Conservation (phyloP, 495 filamentous ascomycete species). For the Parathielavia hyrcaniae region DNA sequence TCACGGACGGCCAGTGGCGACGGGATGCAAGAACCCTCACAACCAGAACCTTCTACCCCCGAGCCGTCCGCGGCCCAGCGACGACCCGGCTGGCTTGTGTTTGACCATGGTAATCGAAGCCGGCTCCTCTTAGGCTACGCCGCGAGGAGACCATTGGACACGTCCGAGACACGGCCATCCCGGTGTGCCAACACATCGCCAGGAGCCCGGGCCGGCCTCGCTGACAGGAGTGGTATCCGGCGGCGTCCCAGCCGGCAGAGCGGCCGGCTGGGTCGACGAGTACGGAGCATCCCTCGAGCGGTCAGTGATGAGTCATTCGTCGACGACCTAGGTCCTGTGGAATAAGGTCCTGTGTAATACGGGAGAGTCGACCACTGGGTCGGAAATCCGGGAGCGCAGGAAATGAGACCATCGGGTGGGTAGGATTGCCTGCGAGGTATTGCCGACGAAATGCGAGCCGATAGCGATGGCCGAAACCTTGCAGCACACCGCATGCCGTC, state of each 20-base stretch:
- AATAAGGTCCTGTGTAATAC: too few species aligned
- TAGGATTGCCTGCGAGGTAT: not conserved
- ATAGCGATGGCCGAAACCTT: not conserved
- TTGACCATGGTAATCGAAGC: conserved; percentile 5
- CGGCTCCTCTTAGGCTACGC: not conserved
- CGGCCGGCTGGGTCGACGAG: not conserved
- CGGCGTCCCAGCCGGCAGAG: not conserved
- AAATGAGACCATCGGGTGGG: not conserved
- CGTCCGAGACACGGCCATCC: not conserved
- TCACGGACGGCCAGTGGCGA: not conserved
- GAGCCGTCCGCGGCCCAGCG: conserved; percentile 6
- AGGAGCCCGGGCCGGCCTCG: not conserved
- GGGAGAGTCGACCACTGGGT: not conserved
- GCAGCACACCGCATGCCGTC: not conserved
- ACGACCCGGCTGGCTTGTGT: not conserved
- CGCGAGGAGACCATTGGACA: not conserved
- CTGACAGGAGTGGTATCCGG: not conserved
- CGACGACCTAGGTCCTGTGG: too few species aligned
- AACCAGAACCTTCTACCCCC: conserved; percentile 5
- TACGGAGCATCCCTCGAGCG: not conserved
- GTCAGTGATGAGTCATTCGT: not conserved
- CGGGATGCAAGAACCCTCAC: not conserved
- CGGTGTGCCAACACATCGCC: conserved; percentile 9
- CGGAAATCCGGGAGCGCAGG: not conserved
- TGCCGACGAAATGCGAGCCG: conserved; percentile 1